A percentile compares a stretch with the other conserved stretches of the same genome.
phyloP scores from a whole-genome alignment of 306 rosid species.

The Cucumis hystrix region DNA sequence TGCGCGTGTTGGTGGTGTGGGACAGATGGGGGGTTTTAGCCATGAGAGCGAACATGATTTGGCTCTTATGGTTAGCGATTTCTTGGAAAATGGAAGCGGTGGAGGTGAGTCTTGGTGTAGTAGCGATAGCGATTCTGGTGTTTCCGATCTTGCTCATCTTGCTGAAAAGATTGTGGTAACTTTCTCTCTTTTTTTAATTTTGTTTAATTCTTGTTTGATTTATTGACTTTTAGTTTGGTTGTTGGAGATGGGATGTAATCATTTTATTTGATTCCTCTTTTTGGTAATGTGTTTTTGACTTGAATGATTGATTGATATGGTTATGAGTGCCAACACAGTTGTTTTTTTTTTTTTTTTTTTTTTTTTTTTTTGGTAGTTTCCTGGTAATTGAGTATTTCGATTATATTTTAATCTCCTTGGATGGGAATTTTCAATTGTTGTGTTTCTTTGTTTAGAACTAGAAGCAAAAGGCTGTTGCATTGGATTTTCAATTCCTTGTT shows the following conservation, averaged over 20 bases:
- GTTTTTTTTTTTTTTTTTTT: neutral
- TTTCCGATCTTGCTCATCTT: constrained; percentile 63
- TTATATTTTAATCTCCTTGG: neutral
- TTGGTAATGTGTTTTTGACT: neutral
- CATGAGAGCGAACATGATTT: constrained; percentile 89
- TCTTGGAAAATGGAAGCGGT: constrained; percentile 74
- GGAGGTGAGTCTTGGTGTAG: constrained; percentile 85
- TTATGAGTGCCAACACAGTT: neutral
- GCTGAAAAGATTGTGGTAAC: constrained; percentile 64
- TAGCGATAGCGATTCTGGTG: constrained; percentile 78
- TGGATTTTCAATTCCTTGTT: neutral
- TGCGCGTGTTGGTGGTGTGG: constrained; percentile 15
- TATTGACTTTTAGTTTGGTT: neutral
- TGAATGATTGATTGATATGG: neutral
- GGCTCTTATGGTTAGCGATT: constrained; percentile 78
- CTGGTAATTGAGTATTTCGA: neutral
- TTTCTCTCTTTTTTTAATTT: neutral
- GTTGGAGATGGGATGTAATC: neutral
- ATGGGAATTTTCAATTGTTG: neutral
- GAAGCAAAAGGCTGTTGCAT: neutral
- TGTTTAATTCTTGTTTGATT: neutral
- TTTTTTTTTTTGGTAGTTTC: neutral
- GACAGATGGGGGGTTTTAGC: constrained; percentile 57
- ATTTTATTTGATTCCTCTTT: neutral
- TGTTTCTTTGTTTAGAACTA: neutral